Base-by-base conservation (phyloP, 805 yeast genomes). In the Candida saitoana region DNA sequence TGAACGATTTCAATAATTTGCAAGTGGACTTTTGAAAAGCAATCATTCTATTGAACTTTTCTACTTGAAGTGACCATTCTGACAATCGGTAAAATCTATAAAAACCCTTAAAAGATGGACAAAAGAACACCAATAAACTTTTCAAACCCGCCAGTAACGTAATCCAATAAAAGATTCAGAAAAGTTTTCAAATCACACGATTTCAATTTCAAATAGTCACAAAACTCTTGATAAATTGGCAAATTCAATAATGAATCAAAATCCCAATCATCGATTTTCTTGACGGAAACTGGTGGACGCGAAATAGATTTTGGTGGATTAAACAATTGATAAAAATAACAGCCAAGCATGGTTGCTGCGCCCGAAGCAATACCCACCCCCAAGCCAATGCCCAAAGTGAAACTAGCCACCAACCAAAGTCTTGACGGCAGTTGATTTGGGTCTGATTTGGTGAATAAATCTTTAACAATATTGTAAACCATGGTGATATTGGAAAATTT, bases 361-460 rank as follows among this genome's bases (percentile, higher is more conserved):
- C 62, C 60, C 39, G 47, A 54, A 9, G 65, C 55, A 31, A 60
- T 34, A 1, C 60, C 55, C 17, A 57, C 43, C 2, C 74, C 73
- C 15, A 69, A 49, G 1, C 72, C 69, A 27, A 67, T 50, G 1
- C 73, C 73, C 17, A 67, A 20, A 1, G 67, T 49, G 44, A 68
- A 66, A 42, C 69, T 55, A 38, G 63, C 64, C 4, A 65, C 18
- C 8, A 64, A 19, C 56, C 63, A 60, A 5, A 55, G 38, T 5
- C 42, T 49, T 17, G 36, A 17, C 5, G 41, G n/a, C n/a, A 18
- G 9, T 25, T 30, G 8, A 29, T 40, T n/a, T 34, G 17, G 5
- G 9, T 24, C 25, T 5, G 18, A 8, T 8, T 16, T 38, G 12
- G n/a, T 5, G 20, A 49, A 38, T 12, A 54, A 19, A 22, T 43